Evolutionary conservation across 2,329 filamentous ascomycete species (phyloP), one percentile per base, ranked within the genome.

Genomic region (Monilinia polystroma): DNA sequence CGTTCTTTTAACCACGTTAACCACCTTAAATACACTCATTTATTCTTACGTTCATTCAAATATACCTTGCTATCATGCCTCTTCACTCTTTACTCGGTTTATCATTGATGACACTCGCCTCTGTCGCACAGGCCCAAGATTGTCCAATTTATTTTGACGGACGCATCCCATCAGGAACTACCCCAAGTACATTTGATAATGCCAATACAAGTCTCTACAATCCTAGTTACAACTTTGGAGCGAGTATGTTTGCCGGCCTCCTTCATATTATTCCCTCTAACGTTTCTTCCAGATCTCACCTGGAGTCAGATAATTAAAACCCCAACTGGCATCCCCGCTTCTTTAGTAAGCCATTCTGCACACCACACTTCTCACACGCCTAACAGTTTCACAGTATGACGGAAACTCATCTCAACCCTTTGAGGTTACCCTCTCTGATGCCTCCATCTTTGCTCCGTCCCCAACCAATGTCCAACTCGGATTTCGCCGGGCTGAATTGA

Each of bases 401-500:
- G 45, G 45, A 12, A 60, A 60, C 14, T 60, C 58, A 51, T 38
- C 58, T 23, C 14, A 12, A 38, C 45, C 58, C 14, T 60, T 69
- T 54, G 67, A 70, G 65, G 60, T 74, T 4, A 73, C 72, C 26
- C 63, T 74, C 66, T 70, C 67, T 20, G 85, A 88, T 75, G 72
- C 81, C 68, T 86, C 84, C 71, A 87, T 89, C 75, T 89, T 88
- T 76, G 78, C 79, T n/a, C 80, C 81, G 43, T 79, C 78, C 70
- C 71, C 77, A 23, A 74, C 79, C 72, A 81, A 82, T 71, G 74
- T 80, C 59, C 86, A 89, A 76, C 77, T 77, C 2, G 86, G 86
- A 26, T 88, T 89, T 78, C 81, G 86, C 52, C 84, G 86, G 69
- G 84, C 83, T 1, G 85, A 87, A 68, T 79, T 87, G 63, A 80